Evolutionary conservation across 78 protist species (phyloP), one percentile per base, ranked within the genome.

Genomic region (Speleostelium caveatum): DNA sequence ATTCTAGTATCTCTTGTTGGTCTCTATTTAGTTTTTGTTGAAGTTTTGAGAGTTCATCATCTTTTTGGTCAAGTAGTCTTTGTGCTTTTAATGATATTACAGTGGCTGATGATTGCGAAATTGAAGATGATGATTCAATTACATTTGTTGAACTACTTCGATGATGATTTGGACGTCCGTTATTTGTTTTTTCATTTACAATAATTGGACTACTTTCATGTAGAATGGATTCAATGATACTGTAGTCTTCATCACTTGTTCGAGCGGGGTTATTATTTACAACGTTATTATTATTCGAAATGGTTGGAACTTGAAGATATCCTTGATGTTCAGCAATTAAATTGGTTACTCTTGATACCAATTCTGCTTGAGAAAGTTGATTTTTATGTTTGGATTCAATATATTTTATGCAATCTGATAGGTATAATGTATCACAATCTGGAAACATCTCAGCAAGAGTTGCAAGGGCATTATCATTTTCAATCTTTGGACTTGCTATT

Each of bases 281-380:
- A 36, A 36, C n/a, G 60, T 42, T 51, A 28, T 33, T 51, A 33
- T 71, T 35, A 42, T 71, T 49, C 0, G 4, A 14, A 26, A n/a
- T 24, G 22, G 66, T 28, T 53, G 4, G 2, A 72, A 45, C 24
- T 39, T 67, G 51, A 12, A 79, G 49, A 33, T 67, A 67, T 33
- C 76, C 89, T 56, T 79, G 89, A 35, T 67, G 67, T 30, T 79
- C 89, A 17, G 89, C 89, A 55, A 79, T 79, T 45, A 79, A 35
- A 67, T 79, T 79, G 26, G 89, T 79, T 12, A 79, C 89, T 53
- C 89, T 72, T 55, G 41, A 53, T 21, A 79, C 76, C n/a, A 79
- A 38, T 30, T 79, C 78, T 19, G 39, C 22, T 3, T 30, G 61
- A 30, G 61, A 42, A 6, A 67, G 38, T n/a, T 35, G 22, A 26